Evolutionary conservation across 192 early-diverging fungal genomes (phyloP).

Genomic region (Linnemannia zychae): DNA sequence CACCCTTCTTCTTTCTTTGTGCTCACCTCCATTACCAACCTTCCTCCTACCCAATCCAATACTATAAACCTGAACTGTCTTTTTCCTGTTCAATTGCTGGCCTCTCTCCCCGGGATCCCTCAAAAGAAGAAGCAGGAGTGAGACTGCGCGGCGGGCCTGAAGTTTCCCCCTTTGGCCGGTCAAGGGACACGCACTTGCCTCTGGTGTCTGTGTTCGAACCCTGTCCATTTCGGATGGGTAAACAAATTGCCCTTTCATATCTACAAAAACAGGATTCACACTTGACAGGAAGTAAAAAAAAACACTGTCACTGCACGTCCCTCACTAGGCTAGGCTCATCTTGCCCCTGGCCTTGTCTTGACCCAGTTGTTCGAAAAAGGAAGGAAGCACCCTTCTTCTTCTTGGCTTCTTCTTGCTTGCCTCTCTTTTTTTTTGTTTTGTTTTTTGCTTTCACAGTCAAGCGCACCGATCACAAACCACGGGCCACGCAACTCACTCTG

Average conservation of each 20-base stretch:
- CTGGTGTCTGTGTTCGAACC: not conserved
- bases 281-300: not conserved
- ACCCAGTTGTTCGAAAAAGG: no score
- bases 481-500: not conserved
- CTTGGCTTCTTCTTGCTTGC: not conserved
- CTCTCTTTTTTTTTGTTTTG: no score
- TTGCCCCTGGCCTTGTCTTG: not conserved
- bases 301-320: not conserved
- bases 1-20: not conserved
- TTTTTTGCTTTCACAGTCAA: not conserved
- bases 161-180: constrained; percentile 4
- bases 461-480: not conserved
- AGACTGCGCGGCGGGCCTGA: constrained; percentile 7
- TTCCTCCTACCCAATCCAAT: not conserved
- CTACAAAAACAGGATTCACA: not conserved
- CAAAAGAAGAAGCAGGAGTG: not conserved
- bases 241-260: not conserved
- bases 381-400: not conserved
- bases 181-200: not conserved
- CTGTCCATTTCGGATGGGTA: not conserved
- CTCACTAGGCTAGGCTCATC: no score
- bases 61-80: no score
- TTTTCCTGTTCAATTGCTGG: no score
- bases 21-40: not conserved
- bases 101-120: no score